Conservation (phyloP, 2,329 filamentous ascomycete species). For the Talaromyces sp. region DNA sequence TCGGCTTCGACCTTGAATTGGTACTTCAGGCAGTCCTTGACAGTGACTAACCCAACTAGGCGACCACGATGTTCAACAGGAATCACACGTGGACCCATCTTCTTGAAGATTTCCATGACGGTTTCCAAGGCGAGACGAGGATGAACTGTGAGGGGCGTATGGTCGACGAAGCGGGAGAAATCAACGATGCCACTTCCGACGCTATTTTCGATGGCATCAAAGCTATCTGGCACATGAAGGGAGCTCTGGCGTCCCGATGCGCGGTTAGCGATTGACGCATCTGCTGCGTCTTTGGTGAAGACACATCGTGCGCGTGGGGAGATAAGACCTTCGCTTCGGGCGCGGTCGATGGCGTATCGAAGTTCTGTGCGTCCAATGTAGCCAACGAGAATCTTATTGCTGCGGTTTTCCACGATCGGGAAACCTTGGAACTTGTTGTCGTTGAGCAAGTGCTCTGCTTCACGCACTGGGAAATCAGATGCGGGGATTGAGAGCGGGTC, state of each 20-base stretch:
- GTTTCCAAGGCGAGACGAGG: slow-evolving; percentile 91
- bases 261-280: slow-evolving; percentile 34
- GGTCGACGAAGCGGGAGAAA: slow-evolving; percentile 84
- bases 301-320: slow-evolving; percentile 70
- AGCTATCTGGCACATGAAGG: slow-evolving; percentile 51
- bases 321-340: slow-evolving; percentile 69
- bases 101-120: slow-evolving; percentile 98
- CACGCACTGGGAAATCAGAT: slow-evolving; percentile 71
- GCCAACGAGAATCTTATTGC: slow-evolving; percentile 74
- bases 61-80: slow-evolving; percentile 87
- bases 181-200: slow-evolving; percentile 66
- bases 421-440: slow-evolving; percentile 90
- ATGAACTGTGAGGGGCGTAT: slow-evolving; percentile 86
- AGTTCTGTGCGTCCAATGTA: slow-evolving; percentile 94
- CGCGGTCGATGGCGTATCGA: slow-evolving; percentile 82
- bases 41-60: slow-evolving; percentile 82
- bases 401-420: slow-evolving; percentile 78
- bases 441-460: slow-evolving; percentile 74
- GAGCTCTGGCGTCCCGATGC: slow-evolving; percentile 29
- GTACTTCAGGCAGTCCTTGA: slow-evolving; percentile 96
- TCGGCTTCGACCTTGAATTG: slow-evolving; percentile 94
- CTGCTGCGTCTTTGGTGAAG: slow-evolving; percentile 63
- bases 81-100: slow-evolving; percentile 92
- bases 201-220: slow-evolving; percentile 62
- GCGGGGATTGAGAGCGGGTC: slow-evolving; percentile 74